A percentile compares a stretch with the other conserved stretches of the same genome.
Conservation (phyloP, 164 flowering plant genomes). For the Amborella trichopoda region DNA sequence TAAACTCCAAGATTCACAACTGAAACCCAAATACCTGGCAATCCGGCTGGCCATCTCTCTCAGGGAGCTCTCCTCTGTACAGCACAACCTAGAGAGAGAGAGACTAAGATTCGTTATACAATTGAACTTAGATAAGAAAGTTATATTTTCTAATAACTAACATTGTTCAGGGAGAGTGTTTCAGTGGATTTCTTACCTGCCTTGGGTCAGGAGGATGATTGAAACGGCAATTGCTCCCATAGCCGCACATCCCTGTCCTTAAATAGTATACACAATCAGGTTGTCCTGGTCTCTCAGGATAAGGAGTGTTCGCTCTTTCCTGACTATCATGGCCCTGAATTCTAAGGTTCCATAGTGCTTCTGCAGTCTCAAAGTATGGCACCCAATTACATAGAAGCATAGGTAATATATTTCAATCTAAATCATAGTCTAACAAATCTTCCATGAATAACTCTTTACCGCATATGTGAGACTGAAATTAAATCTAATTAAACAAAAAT, state of each 20-base stretch:
- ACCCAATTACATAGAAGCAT: too few species aligned
- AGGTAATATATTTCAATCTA: too few species aligned
- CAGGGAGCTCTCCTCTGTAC: conserved; percentile 62
- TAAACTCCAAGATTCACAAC: conserved; percentile 1
- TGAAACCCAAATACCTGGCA: conserved; percentile 57
- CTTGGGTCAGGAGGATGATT: conserved; percentile 81
- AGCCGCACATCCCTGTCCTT: conserved; percentile 84
- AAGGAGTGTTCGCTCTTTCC: too few species aligned
- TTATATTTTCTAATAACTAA: neutral
- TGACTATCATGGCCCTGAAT: too few species aligned
- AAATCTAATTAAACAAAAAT: too few species aligned
- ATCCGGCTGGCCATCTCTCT: conserved; percentile 72
- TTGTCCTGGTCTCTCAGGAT: conserved; percentile 74
- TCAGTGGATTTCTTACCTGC: conserved; percentile 16
- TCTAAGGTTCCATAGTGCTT: too few species aligned
- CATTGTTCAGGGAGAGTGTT: neutral
- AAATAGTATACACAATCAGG: conserved; percentile 65
- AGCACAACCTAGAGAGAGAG: conserved; percentile 37
- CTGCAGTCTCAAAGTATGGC: too few species aligned
- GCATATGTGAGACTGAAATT: too few species aligned
- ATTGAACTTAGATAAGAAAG: neutral
- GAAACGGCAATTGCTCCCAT: conserved; percentile 68
- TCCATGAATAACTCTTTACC: too few species aligned
- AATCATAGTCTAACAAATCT: too few species aligned
- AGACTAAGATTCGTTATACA: neutral